phyloP scores from a whole-genome alignment of 495 filamentous ascomycete genomes.

The Halenospora varia region DNA sequence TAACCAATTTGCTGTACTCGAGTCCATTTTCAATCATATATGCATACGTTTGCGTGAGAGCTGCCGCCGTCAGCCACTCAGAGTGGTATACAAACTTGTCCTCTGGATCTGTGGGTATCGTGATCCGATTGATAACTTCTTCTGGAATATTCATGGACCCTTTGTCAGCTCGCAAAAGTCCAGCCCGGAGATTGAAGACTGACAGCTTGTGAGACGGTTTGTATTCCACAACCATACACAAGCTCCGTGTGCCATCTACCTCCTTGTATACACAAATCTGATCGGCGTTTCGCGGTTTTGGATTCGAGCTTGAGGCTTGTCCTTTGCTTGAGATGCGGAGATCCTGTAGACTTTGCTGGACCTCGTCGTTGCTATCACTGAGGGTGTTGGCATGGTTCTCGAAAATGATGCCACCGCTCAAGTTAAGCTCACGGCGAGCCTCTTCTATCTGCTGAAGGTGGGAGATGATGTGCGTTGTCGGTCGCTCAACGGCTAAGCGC shows the following conservation, averaged over 20 bases:
- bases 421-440: conserved; percentile 25
- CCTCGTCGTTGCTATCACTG: conserved; percentile 19
- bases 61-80: conserved; percentile 23
- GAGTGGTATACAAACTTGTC: conserved; percentile 21
- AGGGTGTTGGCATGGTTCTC: conserved; percentile 31
- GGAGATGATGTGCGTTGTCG: conserved; percentile 32
- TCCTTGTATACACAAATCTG: conserved; percentile 22
- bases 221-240: conserved; percentile 30
- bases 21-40: conserved; percentile 31
- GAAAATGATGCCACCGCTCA: conserved; percentile 31
- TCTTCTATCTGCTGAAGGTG: conserved; percentile 27
- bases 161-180: conserved; percentile 25
- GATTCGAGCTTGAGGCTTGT: conserved; percentile 17
- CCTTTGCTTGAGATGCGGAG: conserved; percentile 16
- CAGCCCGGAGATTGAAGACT: conserved; percentile 24
- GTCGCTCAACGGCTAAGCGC: conserved; percentile 29
- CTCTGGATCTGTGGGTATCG: conserved; percentile 19
- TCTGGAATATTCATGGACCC: conserved; percentile 20
- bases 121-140: conserved; percentile 20
- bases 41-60: conserved; percentile 26
- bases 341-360: conserved; percentile 18
- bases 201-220: conserved; percentile 37
- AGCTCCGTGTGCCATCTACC: conserved; percentile 19
- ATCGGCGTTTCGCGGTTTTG: conserved; percentile 13
- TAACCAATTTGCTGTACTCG: conserved; percentile 31